These are phyloP conservation scores for Alternaria arborescens DNA, from an alignment of 2,329 filamentous ascomycete genomes.

Conservation along the genomic window DNA sequence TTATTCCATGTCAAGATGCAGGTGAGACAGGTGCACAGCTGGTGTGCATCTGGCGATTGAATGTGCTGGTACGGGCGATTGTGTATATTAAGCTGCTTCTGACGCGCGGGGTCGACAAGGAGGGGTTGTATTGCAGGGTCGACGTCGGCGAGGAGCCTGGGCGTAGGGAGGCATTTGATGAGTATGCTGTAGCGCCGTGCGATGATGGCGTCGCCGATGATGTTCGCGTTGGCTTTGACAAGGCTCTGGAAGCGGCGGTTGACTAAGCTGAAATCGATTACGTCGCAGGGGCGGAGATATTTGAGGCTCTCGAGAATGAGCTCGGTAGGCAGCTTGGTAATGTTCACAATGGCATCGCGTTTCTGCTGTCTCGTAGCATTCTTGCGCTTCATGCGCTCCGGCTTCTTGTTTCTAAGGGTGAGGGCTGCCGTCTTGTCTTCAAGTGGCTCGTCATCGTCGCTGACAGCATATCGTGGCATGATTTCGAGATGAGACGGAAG, in stretches of 20 bases:
- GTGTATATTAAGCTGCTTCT: constrained; percentile 57
- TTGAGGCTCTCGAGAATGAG: constrained; percentile 60
- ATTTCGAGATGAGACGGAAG: constrained; percentile 1
- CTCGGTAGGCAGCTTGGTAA: constrained; percentile 63
- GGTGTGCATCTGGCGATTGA: constrained; percentile 54
- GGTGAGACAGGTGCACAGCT: constrained; percentile 66
- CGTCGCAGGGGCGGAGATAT: constrained; percentile 60
- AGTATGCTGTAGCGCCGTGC: constrained; percentile 61
- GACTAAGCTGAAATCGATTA: constrained; percentile 58
- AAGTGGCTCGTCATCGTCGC: constrained; percentile 54
- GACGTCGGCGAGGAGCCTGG: constrained; percentile 56
- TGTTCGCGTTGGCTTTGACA: constrained; percentile 55
- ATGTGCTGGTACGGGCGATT: constrained; percentile 64
- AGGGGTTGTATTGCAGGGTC: constrained; percentile 48
- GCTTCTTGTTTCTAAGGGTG: constrained; percentile 62
- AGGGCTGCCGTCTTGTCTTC: constrained; percentile 61
- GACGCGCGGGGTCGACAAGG: constrained; percentile 54
- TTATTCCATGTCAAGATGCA: constrained; percentile 67
- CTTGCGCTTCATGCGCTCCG: constrained; percentile 58
- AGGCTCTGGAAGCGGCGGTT: constrained; percentile 56
- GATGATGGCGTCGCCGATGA: constrained; percentile 58
- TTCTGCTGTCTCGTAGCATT: constrained; percentile 43
- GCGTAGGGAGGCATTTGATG: constrained; percentile 61
- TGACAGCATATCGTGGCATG: constrained; percentile 35
- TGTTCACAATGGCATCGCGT: constrained; percentile 42